Conservation (phyloP, 1,139 yeast species). For the Diutina pseudorugosa region DNA sequence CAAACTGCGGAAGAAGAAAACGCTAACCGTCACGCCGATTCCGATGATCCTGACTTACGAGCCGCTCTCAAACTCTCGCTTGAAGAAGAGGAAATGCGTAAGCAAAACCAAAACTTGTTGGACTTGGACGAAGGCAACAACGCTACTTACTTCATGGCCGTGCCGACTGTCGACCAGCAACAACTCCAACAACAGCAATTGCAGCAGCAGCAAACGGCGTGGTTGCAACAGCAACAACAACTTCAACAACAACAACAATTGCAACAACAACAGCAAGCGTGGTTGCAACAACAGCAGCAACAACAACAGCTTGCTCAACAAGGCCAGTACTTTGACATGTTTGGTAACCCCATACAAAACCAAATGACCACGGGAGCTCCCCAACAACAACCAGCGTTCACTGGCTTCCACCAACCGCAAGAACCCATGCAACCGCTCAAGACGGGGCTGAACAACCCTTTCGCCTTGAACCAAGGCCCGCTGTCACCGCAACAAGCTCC, state of each 20-base stretch:
- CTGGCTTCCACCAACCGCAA: constrained; percentile 2
- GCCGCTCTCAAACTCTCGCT: constrained; percentile 74
- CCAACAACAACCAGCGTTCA: constrained; percentile 5
- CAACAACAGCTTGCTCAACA: constrained; percentile 11
- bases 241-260: constrained; percentile 11
- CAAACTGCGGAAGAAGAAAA: constrained; percentile 77
- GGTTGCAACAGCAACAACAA: constrained; percentile 2
- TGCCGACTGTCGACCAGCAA: constrained; percentile 5
- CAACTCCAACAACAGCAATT: constrained; percentile 15
- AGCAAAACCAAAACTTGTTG: constrained; percentile 37
- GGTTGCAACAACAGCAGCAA: constrained; percentile 10
- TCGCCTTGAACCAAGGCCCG: constrained; percentile 38
- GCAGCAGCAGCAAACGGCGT: neutral
- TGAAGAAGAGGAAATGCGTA: constrained; percentile 79
- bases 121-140: constrained; percentile 33
- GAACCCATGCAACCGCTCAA: constrained; percentile 31
- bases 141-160: constrained; percentile 8
- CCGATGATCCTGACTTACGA: constrained; percentile 59
- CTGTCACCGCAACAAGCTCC: constrained; percentile 11
- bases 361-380: constrained; percentile 41
- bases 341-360: constrained; percentile 64
- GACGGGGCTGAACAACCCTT: constrained; percentile 88
- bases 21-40: constrained; percentile 28
- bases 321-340: constrained; percentile 45
- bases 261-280: neutral